phyloP scores from a whole-genome alignment of 768 basidiomycete genomes.

The Postia placenta region DNA sequence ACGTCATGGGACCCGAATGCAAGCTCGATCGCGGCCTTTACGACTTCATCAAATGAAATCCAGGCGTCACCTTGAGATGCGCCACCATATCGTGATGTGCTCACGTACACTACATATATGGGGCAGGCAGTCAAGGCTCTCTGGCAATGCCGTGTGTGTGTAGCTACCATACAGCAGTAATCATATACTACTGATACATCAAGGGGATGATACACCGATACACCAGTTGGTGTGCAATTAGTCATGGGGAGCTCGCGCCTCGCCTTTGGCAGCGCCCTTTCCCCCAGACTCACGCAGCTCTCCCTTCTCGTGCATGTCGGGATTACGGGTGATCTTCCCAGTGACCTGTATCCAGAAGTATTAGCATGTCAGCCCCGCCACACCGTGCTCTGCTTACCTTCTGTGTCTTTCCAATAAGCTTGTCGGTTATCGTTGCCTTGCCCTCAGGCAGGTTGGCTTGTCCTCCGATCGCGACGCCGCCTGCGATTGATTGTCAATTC shows the following conservation, averaged over 20 bases:
- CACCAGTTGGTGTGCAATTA: no score
- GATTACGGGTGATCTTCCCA: slow-evolving; percentile 43
- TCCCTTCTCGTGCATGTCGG: slow-evolving; percentile 50
- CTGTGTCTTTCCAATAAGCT: slow-evolving; percentile 51
- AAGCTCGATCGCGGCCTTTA: no score
- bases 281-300: slow-evolving; percentile 49
- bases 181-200: background rate
- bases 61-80: no score
- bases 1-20: no score
- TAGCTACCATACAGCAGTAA: no score
- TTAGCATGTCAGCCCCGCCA: background rate
- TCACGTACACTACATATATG: no score
- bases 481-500: slow-evolving; percentile 13
- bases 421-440: slow-evolving; percentile 43
- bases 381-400: slow-evolving; percentile 44
- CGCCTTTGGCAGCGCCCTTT: slow-evolving; percentile 37
- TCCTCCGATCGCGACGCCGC: slow-evolving; percentile 31
- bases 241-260: slow-evolving; percentile 37
- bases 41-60: no score
- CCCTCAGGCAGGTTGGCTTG: slow-evolving; percentile 29
- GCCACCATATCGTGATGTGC: no score
- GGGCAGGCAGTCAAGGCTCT: no score
- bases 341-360: slow-evolving; percentile 29
- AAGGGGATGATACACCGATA: no score
- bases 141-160: no score